These are phyloP conservation scores for Ceriops decandra DNA, from an alignment of 345 rosid genomes.

Conservation along the genomic window DNA sequence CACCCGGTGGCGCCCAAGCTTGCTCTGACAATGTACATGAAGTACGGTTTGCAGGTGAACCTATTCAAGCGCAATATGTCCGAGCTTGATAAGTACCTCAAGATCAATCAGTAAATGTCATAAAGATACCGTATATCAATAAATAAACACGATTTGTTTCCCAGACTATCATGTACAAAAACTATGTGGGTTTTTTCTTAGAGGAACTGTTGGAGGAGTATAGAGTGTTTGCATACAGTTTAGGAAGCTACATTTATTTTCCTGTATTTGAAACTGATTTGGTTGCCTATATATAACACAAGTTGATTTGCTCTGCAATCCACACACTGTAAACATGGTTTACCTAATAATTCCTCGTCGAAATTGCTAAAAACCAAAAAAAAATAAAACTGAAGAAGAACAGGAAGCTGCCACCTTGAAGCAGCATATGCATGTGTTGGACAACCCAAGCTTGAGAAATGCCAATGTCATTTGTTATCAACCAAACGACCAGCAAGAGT, in stretches of 20 bases:
- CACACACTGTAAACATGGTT: too few relatives aligned
- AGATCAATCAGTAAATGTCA: neutral
- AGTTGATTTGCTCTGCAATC: neutral
- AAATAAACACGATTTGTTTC: neutral
- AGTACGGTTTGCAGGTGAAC: conserved; percentile 58
- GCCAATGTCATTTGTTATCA: too few relatives aligned
- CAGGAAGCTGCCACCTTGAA: too few relatives aligned
- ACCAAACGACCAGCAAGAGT: too few relatives aligned
- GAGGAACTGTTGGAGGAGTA: neutral
- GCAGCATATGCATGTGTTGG: too few relatives aligned
- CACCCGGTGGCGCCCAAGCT: conserved; percentile 65
- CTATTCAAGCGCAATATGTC: conserved; percentile 32
- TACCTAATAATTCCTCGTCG: too few relatives aligned
- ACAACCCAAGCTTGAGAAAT: too few relatives aligned
- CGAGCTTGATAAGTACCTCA: neutral
- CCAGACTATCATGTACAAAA: neutral
- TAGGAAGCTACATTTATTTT: conserved; percentile 4
- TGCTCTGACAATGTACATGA: conserved; percentile 96
- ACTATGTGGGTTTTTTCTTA: neutral
- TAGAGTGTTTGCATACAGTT: too few relatives aligned
- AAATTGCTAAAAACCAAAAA: too few relatives aligned
- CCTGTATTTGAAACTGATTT: neutral
- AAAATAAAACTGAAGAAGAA: too few relatives aligned
- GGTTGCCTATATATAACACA: neutral
- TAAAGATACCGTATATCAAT: neutral